Base-by-base conservation (phyloP, 2,329 filamentous ascomycete species). In the Cadophora malorum region DNA sequence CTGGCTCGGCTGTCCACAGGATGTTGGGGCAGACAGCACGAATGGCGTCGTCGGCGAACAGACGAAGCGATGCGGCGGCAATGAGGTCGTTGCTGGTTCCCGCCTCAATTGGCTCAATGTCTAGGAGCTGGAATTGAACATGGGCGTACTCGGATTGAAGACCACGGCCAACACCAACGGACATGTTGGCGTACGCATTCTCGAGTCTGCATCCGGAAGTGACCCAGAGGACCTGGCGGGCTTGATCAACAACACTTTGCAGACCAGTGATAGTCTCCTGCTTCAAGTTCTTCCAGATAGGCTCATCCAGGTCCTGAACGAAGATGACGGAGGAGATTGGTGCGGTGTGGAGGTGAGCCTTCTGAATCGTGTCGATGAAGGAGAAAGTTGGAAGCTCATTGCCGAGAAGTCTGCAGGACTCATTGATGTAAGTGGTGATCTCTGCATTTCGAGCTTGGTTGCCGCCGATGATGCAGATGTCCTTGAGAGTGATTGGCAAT, bases 141-240 rank as follows among this genome's bases (percentile, higher is more conserved):
- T 67, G 65, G 55, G 65, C 65, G 28, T 67, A 67, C 25, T 67
- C 65, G n/a, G 65, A 67, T 55, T 67, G 65, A 4, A 67, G 52
- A 31, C 65, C 65, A 28, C 65, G 65, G 23, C 65, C 65, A 35
- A 67, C 65, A 60, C 65, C 65, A 19, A 67, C 63, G 8, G 60
- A 66, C 67, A 68, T 68, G 63, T 64, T 66, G 41, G 56, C 52
- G 28, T 66, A 68, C 14, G 67, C 63, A 23, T 68, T 63, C 59
- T 68, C 56, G 23, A 60, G 52, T 47, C 58, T 53, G 33, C 63
- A 56, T 3, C 63, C 67, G 23, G 58, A 53, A 21, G 67, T 68
- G 38, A 68, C 58, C 67, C 67, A 68, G n/a, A 68, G 63, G 33
- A 68, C 59, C 8, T 66, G 64, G 38, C 55, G 52, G n/a, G 63